Conservation (phyloP, 2,329 filamentous ascomycete genomes). For the Sporothrix schenckii region DNA sequence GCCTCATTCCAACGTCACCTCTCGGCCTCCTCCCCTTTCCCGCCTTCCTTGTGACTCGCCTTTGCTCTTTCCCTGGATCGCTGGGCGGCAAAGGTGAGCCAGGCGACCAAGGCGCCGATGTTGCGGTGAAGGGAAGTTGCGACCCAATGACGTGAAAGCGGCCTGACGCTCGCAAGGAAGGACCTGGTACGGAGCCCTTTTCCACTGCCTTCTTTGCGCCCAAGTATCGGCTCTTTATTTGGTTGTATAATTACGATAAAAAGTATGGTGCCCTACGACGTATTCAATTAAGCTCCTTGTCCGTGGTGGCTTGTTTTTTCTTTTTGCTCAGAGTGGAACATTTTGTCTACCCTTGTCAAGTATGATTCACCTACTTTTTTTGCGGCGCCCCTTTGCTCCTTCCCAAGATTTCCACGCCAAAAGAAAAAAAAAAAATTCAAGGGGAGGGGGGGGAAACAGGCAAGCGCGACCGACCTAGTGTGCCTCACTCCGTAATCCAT, state of each 20-base stretch:
- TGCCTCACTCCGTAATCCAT: not conserved
- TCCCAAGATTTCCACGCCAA: constrained; percentile 17
- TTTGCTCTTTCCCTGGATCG: not conserved
- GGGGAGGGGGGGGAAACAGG: not conserved
- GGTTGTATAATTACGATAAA: not conserved
- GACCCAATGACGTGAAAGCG: constrained; percentile 21
- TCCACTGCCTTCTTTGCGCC: not conserved
- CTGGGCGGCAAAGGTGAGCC: constrained; percentile 18
- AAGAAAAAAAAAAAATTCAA: not conserved
- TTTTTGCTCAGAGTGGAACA: constrained; percentile 26
- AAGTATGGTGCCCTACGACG: not conserved
- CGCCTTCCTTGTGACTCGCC: constrained; percentile 13
- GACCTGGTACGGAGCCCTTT: not conserved
- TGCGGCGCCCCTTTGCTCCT: constrained; percentile 16
- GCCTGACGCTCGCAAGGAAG: not conserved
- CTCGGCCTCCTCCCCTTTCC: not conserved
- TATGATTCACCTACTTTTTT: constrained; percentile 30
- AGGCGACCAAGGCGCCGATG: not conserved
- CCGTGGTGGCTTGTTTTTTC: constrained; percentile 25
- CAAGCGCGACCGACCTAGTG: constrained; percentile 21
- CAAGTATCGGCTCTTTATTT: too few relatives aligned
- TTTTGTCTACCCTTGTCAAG: constrained; percentile 23
- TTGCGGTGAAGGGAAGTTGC: constrained; percentile 27
- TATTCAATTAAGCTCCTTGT: constrained; percentile 30
- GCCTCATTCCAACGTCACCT: not conserved